phyloP scores from a whole-genome alignment of 352 stramenopile species.

The Globisporangium okanoganense region DNA sequence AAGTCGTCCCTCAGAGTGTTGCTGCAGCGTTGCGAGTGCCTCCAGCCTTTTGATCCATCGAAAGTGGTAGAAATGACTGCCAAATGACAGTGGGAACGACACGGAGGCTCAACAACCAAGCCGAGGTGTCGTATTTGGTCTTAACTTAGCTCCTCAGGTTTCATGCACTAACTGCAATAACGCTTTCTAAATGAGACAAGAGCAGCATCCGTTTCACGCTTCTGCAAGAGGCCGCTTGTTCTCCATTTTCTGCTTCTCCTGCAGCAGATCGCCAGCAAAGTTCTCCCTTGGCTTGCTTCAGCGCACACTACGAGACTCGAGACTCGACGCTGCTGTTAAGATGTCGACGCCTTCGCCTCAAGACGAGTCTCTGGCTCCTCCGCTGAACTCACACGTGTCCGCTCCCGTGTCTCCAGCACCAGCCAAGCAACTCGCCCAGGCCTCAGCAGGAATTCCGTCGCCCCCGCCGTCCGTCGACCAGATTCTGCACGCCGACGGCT shows the following conservation, averaged over 20 bases:
- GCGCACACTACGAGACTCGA: not conserved
- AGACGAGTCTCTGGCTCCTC: not conserved
- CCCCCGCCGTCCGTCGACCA: constrained; percentile 18
- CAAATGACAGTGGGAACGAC: not conserved
- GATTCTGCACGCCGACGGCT: constrained; percentile 40
- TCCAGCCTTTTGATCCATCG: not conserved
- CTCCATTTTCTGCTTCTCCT: not conserved
- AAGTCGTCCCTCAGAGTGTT: not conserved
- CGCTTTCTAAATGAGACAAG: not conserved
- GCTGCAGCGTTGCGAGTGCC: constrained; percentile 1
- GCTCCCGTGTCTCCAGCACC: constrained; percentile 8
- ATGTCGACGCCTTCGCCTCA: not conserved
- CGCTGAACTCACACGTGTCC: not conserved
- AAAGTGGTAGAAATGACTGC: not conserved
- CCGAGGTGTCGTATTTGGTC: not conserved
- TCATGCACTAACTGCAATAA: not conserved
- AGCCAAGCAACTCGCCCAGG: constrained; percentile 1
- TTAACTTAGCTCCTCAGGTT: constrained; percentile 1
- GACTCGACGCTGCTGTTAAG: not conserved
- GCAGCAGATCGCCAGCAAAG: not conserved
- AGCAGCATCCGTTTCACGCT: constrained; percentile 1
- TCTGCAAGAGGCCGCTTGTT: not conserved
- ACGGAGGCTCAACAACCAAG: not conserved
- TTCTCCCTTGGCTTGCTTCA: not conserved
- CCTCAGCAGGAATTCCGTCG: not conserved